phyloP scores from a whole-genome alignment of 1,284 basidiomycete species.

The Pseudozyma pruni region DNA sequence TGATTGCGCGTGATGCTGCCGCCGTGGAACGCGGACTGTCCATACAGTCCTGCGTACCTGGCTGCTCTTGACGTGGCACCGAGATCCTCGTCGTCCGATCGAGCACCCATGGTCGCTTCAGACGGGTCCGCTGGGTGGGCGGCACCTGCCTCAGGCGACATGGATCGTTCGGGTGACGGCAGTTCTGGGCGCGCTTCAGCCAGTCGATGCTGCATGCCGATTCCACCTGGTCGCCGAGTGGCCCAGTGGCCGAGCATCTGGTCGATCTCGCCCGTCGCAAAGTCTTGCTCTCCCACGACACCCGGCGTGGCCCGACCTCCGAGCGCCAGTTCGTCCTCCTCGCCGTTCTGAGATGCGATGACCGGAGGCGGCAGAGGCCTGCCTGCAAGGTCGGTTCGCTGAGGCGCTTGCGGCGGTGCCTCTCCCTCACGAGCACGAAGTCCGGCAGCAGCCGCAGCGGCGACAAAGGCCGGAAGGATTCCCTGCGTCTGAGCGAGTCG shows the following conservation, averaged over 20 bases:
- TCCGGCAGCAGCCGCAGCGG: constrained; percentile 36
- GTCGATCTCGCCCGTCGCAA: constrained; percentile 57
- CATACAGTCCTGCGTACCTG: constrained; percentile 78
- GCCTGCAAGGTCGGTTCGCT: constrained; percentile 55
- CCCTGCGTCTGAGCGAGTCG: constrained; percentile 42
- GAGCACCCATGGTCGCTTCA: constrained; percentile 30
- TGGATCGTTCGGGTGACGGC: constrained; percentile 34
- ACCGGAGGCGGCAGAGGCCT: constrained; percentile 61
- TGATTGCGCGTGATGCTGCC: constrained; percentile 29
- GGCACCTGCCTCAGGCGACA: constrained; percentile 31
- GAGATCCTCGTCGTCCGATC: constrained; percentile 45
- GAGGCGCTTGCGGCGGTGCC: constrained; percentile 37
- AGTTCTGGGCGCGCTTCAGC: constrained; percentile 36
- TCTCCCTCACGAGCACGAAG: constrained; percentile 25
- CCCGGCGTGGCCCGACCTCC: constrained; percentile 52
- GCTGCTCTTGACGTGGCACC: constrained; percentile 72
- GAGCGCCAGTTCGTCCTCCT: constrained; percentile 48
- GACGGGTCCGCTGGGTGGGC: constrained; percentile 10
- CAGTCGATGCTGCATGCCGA: constrained; percentile 32
- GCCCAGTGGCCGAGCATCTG: constrained; percentile 58
- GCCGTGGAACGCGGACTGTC: constrained; percentile 15
- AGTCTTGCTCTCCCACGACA: constrained; percentile 45
- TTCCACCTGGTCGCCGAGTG: constrained; percentile 24
- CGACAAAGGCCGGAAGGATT: constrained; percentile 35
- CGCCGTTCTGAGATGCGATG: constrained; percentile 54